A percentile compares a stretch with the other conserved stretches of the same genome.
These are phyloP conservation scores for Colletotrichum sp. DNA, from an alignment of 2,329 filamentous ascomycete genomes.

Conservation along the genomic window DNA sequence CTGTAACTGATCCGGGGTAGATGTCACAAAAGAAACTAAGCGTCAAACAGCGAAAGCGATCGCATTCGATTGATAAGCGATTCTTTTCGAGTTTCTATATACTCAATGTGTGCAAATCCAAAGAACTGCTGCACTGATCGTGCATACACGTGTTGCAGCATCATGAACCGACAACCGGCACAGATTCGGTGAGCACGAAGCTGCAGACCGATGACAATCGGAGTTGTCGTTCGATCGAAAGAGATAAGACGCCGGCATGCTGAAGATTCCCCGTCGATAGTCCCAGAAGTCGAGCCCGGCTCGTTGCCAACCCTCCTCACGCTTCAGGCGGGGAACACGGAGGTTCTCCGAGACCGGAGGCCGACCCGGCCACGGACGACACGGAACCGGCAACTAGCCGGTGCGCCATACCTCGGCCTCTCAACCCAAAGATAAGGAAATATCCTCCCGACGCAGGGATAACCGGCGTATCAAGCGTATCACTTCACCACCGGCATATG, in stretches of 20 bases:
- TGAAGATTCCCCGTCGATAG: neutral
- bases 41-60: neutral
- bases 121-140: neutral
- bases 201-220: neutral
- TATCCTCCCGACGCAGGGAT: neutral
- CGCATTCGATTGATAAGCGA: neutral
- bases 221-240: neutral
- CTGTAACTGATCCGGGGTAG: neutral
- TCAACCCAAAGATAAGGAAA: neutral
- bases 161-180: neutral
- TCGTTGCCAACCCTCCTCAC: neutral
- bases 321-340: neutral
- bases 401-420: neutral
- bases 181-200: neutral
- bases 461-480: neutral
- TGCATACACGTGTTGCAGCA: neutral
- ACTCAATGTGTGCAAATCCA: neutral
- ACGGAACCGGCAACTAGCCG: conserved; percentile 16
- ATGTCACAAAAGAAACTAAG: neutral
- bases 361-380: neutral
- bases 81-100: neutral
- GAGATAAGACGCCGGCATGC: neutral
- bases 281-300: neutral
- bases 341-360: conserved; percentile 9
- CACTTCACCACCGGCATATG: neutral